Base-by-base conservation (phyloP, 768 basidiomycete genomes). In the Cubamyces sp. region DNA sequence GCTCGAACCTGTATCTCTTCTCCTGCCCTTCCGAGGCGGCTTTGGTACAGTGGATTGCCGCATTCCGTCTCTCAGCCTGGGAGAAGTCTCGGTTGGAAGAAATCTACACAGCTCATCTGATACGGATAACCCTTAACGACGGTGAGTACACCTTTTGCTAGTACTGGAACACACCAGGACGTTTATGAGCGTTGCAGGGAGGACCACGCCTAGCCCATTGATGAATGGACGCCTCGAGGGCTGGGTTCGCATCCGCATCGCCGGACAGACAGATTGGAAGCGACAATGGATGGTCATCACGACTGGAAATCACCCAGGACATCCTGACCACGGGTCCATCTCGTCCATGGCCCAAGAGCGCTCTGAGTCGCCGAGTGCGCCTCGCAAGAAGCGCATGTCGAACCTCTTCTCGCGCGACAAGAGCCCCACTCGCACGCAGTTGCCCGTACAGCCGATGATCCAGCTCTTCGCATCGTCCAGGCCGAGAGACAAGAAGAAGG, bases 231-330 rank as follows among this genome's bases (percentile, higher is more conserved):
- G 84, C 61, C 83, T 94, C 80, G 96, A 98, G 73, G 96, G 96
- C 1, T 95, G 92, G 91, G 90, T 94, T 18, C 85, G 89, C 67
- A 82, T 94, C 48, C 88, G 96, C 47, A 81, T 98, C 41, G 90
- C 95, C n/a, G 96, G 96, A n/a, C 94, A 95, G 68, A 95, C 92
- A 0, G 94, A 97, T 67, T 98, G 96, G 96, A 94, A 94, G 73
- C 83, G 86, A 43, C 81, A 95, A 47, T 98, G 93, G 91, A 85
- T 92, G 79, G 84, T 88, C 6, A 77, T 97, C 5, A 79, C 78
- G 62, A 82, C 83, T 50, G 83, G 81, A 5, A 77, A 40, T 68
- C 64, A 54, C 37, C 54, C n/a, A 42, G 63, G 63, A 15, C 54
- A 64, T 25, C 58, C 66, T 16, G 74, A 75, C 46, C 62, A 67